phyloP scores from a whole-genome alignment of 306 rosid species.

The Castanospermum australe region DNA sequence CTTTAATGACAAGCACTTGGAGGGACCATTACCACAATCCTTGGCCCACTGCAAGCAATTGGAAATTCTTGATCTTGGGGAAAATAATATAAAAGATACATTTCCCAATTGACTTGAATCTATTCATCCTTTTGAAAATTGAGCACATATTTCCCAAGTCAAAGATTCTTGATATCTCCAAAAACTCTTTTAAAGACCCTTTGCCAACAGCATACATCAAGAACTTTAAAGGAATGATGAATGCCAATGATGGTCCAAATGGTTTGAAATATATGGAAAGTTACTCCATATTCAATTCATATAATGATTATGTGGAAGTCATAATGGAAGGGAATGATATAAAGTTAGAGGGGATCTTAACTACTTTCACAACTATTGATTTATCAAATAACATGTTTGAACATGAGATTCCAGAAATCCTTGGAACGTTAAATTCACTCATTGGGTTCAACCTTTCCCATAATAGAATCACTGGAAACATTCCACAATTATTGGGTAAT shows the following conservation, averaged over 20 bases:
- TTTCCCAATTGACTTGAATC: conserved; percentile 42
- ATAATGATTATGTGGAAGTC: neutral
- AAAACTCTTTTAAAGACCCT: conserved; percentile 33
- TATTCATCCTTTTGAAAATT: neutral
- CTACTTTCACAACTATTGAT: conserved; percentile 10
- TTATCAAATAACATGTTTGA: conserved; percentile 20
- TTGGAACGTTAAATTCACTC: conserved; percentile 11
- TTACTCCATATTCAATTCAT: neutral
- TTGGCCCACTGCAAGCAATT: neutral
- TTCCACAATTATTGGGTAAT: conserved; percentile 14
- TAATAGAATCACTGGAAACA: conserved; percentile 11
- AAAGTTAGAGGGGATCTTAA: neutral
- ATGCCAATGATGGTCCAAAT: neutral
- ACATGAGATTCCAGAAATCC: conserved; percentile 4
- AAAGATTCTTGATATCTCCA: conserved; percentile 39
- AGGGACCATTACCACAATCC: neutral
- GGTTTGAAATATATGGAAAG: neutral
- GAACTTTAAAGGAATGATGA: conserved; percentile 36
- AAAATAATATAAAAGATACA: conserved; percentile 3
- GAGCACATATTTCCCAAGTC: conserved; percentile 12
- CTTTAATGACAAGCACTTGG: conserved; percentile 25
- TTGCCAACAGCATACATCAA: conserved; percentile 29
- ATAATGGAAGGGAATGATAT: neutral
- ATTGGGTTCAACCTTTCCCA: conserved; percentile 19
- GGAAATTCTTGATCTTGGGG: no score